Percentiles rank a stretch among this genome's conserved stretches.
Conservation (phyloP, 1,284 basidiomycete species). For the Boletus sp. region DNA sequence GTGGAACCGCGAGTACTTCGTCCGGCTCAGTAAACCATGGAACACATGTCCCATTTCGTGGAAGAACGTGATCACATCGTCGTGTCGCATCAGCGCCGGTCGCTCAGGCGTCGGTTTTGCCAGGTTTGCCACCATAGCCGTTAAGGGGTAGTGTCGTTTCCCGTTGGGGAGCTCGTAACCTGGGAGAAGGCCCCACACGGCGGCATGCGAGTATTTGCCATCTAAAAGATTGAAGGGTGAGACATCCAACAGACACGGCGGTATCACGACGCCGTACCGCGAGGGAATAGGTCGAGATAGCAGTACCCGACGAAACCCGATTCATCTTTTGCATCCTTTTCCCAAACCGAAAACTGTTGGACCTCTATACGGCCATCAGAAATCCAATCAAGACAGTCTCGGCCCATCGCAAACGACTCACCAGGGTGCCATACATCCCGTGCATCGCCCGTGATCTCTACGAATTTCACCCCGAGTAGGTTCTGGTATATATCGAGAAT, state of each 20-base stretch:
- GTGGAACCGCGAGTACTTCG: slow-evolving; percentile 73
- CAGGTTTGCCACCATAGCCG: slow-evolving; percentile 85
- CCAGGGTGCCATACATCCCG: slow-evolving; percentile 67
- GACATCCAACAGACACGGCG: neutral
- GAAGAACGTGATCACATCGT: slow-evolving; percentile 78
- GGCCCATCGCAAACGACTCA: slow-evolving; percentile 29
- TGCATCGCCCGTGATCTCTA: slow-evolving; percentile 53
- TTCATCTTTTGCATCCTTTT: slow-evolving; percentile 64
- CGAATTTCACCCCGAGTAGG: slow-evolving; percentile 70
- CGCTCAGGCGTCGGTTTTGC: slow-evolving; percentile 77
- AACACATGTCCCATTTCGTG: slow-evolving; percentile 87
- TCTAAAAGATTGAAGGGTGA: slow-evolving; percentile 35
- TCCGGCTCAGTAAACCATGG: slow-evolving; percentile 73
- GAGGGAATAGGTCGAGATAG: slow-evolving; percentile 84
- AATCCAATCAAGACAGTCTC: neutral
- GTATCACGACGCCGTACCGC: slow-evolving; percentile 43
- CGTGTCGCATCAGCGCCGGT: slow-evolving; percentile 79
- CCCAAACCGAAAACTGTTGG: slow-evolving; percentile 79
- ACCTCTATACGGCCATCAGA: slow-evolving; percentile 51
- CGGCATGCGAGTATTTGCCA: slow-evolving; percentile 82
- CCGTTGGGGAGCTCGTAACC: slow-evolving; percentile 55
- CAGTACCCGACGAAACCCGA: slow-evolving; percentile 75
- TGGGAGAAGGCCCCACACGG: slow-evolving; percentile 72
- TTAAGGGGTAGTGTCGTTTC: slow-evolving; percentile 64
- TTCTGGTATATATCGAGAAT: slow-evolving; percentile 81